Percentiles rank a stretch among this genome's conserved stretches.
phyloP scores from a whole-genome alignment of 176 grass and related monocot species.

The Alloteropsis semialata region DNA sequence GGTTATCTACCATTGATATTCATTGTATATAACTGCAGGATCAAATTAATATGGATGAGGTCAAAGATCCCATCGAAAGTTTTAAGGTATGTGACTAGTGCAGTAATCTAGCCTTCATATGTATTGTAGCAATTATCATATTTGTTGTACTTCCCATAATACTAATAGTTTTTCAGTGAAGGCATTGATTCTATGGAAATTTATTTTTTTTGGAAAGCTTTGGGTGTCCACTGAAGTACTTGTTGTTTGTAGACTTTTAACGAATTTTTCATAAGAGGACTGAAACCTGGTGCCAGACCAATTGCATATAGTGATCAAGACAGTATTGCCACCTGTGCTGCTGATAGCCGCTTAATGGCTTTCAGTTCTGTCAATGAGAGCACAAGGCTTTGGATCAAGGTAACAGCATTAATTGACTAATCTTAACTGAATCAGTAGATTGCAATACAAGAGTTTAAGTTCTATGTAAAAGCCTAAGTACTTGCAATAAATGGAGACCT shows the following conservation, averaged over 20 bases:
- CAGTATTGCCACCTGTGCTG: slow-evolving; percentile 76
- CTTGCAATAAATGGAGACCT: background rate
- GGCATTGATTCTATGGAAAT: background rate
- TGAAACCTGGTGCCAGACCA: slow-evolving; percentile 74
- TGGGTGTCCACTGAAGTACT: background rate
- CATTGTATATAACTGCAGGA: slow-evolving; percentile 51
- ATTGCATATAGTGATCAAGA: slow-evolving; percentile 48
- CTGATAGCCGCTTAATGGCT: slow-evolving; percentile 92
- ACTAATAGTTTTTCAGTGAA: background rate
- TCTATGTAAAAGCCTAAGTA: background rate
- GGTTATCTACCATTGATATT: slow-evolving; percentile 11
- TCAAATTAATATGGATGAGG: slow-evolving; percentile 91
- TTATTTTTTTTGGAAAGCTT: background rate
- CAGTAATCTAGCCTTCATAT: background rate
- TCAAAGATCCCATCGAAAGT: slow-evolving; percentile 77
- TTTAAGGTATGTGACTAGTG: slow-evolving; percentile 65
- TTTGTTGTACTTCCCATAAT: background rate
- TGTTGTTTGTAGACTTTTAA: slow-evolving; percentile 80
- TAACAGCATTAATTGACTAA: slow-evolving; percentile 18
- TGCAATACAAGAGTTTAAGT: background rate
- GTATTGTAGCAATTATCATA: background rate
- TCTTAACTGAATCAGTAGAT: background rate
- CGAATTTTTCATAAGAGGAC: slow-evolving; percentile 85
- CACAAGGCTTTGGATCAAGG: slow-evolving; percentile 98
- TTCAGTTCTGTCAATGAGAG: slow-evolving; percentile 74